A percentile compares a stretch with the other conserved stretches of the same genome.
These are phyloP conservation scores for Juncus inflexus DNA, from an alignment of 176 grass and related monocot genomes.

Conservation along the genomic window DNA sequence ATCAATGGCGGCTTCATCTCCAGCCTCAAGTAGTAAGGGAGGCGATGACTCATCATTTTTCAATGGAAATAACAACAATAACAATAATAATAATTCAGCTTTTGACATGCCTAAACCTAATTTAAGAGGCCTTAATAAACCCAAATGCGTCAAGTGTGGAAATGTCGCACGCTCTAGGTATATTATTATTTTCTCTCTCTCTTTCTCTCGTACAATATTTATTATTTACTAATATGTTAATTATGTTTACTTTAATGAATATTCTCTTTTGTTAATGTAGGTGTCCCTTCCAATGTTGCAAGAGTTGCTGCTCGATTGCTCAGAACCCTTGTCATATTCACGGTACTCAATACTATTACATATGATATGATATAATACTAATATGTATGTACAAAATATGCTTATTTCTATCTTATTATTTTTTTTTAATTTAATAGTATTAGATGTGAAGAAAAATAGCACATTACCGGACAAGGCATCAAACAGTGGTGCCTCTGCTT, in stretches of 20 bases:
- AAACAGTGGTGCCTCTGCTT: constrained; percentile 26
- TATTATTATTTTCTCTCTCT: not conserved
- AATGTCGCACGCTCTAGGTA: constrained; percentile 98
- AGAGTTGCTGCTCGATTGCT: constrained; percentile 95
- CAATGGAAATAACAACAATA: constrained; percentile 48
- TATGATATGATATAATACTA: not conserved
- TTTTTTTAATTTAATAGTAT: constrained; percentile 27
- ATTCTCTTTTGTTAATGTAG: constrained; percentile 36
- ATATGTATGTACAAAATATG: too few relatives aligned
- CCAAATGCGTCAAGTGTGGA: constrained; percentile 90
- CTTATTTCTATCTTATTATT: not conserved
- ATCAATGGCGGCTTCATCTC: constrained; percentile 38
- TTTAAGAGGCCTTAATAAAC: constrained; percentile 88
- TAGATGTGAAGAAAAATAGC: constrained; percentile 79
- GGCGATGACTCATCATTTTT: constrained; percentile 26
- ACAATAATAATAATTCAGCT: constrained; percentile 31
- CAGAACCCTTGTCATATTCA: constrained; percentile 99
- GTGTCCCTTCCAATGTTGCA: constrained; percentile 93
- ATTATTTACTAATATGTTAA: not conserved
- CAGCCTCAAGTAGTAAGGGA: constrained; percentile 35
- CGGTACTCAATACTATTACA: constrained; percentile 42
- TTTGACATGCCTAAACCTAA: constrained; percentile 77
- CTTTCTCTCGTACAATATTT: too few relatives aligned
- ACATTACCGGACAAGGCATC: constrained; percentile 73
- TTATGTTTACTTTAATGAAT: not conserved